These are phyloP conservation scores for Lizanozyma gosingica DNA, from an alignment of 1,139 yeast genomes.

Conservation along the genomic window DNA sequence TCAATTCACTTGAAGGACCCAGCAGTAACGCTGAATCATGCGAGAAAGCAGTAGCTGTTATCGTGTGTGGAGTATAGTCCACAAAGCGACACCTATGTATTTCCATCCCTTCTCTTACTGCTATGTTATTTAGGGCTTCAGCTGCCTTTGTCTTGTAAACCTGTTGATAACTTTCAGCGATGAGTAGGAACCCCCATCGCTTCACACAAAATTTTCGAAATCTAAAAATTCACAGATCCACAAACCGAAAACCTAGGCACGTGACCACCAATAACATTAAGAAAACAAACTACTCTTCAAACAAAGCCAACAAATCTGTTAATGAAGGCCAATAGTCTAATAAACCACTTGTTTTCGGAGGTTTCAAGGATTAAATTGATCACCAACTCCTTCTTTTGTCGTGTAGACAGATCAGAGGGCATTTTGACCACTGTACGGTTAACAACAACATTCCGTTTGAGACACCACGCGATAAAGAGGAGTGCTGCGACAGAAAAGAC, in stretches of 20 bases:
- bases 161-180: no score
- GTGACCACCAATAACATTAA: not conserved
- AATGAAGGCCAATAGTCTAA: constrained; percentile 27
- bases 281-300: constrained; percentile 8
- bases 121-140: no score
- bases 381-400: constrained; percentile 29
- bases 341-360: constrained; percentile 39
- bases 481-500: constrained; percentile 29
- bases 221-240: not conserved
- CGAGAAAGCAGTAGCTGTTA: constrained; percentile 78
- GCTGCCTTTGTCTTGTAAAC: no score
- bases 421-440: constrained; percentile 30
- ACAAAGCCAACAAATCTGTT: constrained; percentile 41
- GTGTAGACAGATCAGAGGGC: constrained; percentile 13
- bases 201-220: not conserved
- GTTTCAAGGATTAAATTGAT: constrained; percentile 38
- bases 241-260: not conserved
- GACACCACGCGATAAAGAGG: constrained; percentile 35
- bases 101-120: no score
- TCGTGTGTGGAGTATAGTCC: constrained; percentile 79
- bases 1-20: constrained; percentile 51
- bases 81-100: constrained; percentile 91
- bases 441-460: constrained; percentile 34
- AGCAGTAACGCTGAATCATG: constrained; percentile 43
- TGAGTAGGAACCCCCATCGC: not conserved